These are phyloP conservation scores for grape (Vitis vinifera) DNA, from an alignment of 164 flowering plant species.

Conservation along the genomic window ASM3070453v1 NC_081817.1:22813001-22813500, in stretches of 20 bases:
- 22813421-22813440: too few species aligned
- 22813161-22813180: neutral
- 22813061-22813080: too few species aligned
- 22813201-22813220: neutral
- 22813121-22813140: neutral
- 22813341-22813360: neutral
- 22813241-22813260: neutral
- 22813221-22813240: neutral
- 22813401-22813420: too few species aligned
- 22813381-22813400: too few species aligned
- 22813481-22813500: too few species aligned
- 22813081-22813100: too few species aligned
- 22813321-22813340: neutral
- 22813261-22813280: neutral
- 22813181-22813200: neutral
- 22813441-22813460: too few species aligned
- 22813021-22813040: too few species aligned
- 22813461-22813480: too few species aligned
- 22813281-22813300: neutral
- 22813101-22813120: too few species aligned
- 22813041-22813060: too few species aligned
- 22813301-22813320: conserved; percentile 1
- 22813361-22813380: too few species aligned
- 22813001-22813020: neutral
- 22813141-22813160: neutral